These are phyloP conservation scores for Cryptococcus sp. DNA, from an alignment of 1,284 basidiomycete species.

Conservation along the genomic window DNA sequence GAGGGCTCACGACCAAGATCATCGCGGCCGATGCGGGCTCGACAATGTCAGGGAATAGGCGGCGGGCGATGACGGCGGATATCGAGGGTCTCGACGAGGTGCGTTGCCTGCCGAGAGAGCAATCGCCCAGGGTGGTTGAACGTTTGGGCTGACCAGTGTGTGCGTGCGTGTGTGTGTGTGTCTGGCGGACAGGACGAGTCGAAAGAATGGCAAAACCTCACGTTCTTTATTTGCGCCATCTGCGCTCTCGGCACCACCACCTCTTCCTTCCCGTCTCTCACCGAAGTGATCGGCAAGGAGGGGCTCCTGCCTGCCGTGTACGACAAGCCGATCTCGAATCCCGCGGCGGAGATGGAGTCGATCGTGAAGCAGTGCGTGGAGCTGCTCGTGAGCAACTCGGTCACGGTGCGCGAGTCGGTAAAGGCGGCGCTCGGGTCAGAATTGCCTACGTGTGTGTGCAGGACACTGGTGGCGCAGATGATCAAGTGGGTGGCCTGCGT, in stretches of 20 bases:
- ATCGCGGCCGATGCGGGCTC: constrained; percentile 25
- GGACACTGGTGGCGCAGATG: constrained; percentile 64
- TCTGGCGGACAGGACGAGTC: constrained; percentile 60
- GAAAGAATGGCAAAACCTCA: constrained; percentile 80
- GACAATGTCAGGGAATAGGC: constrained; percentile 20
- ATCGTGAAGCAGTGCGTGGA: constrained; percentile 72
- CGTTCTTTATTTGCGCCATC: constrained; percentile 72
- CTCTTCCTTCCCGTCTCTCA: constrained; percentile 44
- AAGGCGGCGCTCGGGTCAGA: constrained; percentile 77
- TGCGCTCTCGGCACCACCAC: constrained; percentile 62
- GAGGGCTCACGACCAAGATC: constrained; percentile 31
- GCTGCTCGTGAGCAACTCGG: constrained; percentile 61
- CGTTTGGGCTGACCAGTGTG: not conserved
- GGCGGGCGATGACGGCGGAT: constrained; percentile 32
- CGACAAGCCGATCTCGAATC: constrained; percentile 61
- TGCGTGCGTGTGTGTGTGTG: too few species aligned
- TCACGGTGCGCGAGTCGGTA: constrained; percentile 68
- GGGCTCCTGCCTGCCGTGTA: constrained; percentile 64
- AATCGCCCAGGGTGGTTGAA: not conserved
- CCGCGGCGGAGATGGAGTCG: constrained; percentile 55
- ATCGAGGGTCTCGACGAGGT: constrained; percentile 41
- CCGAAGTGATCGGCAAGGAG: constrained; percentile 57
- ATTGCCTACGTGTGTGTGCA: constrained; percentile 65
- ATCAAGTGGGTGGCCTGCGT: constrained; percentile 58
- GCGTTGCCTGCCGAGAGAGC: constrained; percentile 11